Conservation (phyloP, 2,329 filamentous ascomycete species). For the Fusarium sublunatum region DNA sequence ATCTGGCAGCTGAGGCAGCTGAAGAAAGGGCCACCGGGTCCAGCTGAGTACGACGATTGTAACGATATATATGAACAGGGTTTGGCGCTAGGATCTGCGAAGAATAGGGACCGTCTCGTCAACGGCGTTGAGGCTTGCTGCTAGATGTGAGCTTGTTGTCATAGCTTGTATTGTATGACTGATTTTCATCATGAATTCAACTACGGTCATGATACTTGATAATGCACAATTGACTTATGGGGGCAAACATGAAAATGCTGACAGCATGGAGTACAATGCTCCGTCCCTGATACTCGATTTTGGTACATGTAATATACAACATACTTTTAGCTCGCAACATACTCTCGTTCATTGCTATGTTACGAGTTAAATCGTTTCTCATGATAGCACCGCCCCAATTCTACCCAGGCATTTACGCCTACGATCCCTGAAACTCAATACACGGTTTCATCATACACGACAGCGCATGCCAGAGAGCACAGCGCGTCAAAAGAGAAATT, state of each 20-base stretch:
- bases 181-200: neutral
- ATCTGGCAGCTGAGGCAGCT: slow-evolving; percentile 60
- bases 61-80: neutral
- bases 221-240: neutral
- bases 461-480: slow-evolving; percentile 5
- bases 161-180: neutral
- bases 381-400: slow-evolving; percentile 23
- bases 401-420: slow-evolving; percentile 30
- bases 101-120: neutral
- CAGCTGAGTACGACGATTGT: slow-evolving; percentile 10
- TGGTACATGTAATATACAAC: slow-evolving; percentile 44
- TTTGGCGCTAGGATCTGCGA: neutral
- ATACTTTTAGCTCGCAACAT: slow-evolving; percentile 18
- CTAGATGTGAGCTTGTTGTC: neutral
- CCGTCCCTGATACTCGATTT: slow-evolving; percentile 34
- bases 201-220: neutral
- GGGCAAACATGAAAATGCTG: neutral
- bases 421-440: slow-evolving; percentile 17
- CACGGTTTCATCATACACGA: slow-evolving; percentile 18
- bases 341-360: slow-evolving; percentile 21
- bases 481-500: neutral
- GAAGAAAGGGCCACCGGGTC: slow-evolving; percentile 47
- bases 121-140: neutral
- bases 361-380: slow-evolving; percentile 17
- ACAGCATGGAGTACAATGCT: slow-evolving; percentile 12